Base-by-base conservation (phyloP, 2,329 filamentous ascomycete genomes). In the Graphilbum ipis-grandicollis region DNA sequence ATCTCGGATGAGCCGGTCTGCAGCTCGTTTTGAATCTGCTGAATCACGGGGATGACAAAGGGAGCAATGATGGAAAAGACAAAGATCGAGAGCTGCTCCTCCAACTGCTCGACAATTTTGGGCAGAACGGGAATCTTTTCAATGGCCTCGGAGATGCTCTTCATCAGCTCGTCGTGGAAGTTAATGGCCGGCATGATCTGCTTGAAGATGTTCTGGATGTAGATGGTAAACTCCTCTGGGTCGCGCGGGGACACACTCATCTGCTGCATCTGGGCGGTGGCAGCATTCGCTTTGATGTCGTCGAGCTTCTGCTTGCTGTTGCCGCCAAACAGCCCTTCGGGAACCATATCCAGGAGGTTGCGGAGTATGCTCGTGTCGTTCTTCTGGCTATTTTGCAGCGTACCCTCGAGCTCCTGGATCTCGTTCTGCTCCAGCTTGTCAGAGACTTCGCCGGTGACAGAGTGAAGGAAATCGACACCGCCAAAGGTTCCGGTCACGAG, bases 351-450 rank as follows among this genome's bases (percentile, higher is more conserved):
- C 21, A 94, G 66, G 15, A 94, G 67, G 22, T 83, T 73, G 49
- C 82, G 79, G 38, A 94, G 67, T 42, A 85, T 56, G 54, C 78
- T 84, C 42, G 76, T 76, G 50, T 86, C 75, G 33, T 65, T 66
- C 33, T 70, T 65, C 38, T 66, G 56, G 48, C 71, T 70, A 37
- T 73, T 65, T 51, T 78, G 56, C 34, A 94, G 76, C 15, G 81
- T 79, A n/a, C 78, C 79, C 56, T 94, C 81, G 10, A 94, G 75
- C 49, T 85, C 77, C 50, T 92, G 73, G 38, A 96, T 75, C 53
- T 96, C 88, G 42, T 82, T 90, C 54, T 94, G 86, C 22, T 79
- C 86, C 41, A 86, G 64, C 60, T 93, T 93, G 57, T 94, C 86
- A 29, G 79, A 80, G 36, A 93, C 73, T 60, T 77, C 73, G 40